A percentile compares a stretch with the other conserved stretches of the same genome.
Conservation (phyloP, 2,329 filamentous ascomycete genomes). For the Cercospora sesami region DNA sequence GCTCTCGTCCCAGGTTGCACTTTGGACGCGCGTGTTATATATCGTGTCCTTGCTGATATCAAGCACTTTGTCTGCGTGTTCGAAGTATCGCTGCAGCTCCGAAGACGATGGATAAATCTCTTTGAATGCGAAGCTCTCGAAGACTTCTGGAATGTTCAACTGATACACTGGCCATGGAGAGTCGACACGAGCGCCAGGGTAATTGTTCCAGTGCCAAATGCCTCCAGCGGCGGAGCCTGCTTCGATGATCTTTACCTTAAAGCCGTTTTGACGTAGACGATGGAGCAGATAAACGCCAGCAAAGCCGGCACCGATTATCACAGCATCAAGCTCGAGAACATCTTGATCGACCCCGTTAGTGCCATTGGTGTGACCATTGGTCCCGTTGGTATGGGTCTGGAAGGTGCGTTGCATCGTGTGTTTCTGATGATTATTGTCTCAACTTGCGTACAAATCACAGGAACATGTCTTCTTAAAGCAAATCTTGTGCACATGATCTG, state of each 20-base stretch:
- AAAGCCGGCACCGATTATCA: constrained; percentile 44
- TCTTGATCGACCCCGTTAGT: neutral
- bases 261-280: constrained; percentile 36
- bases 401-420: constrained; percentile 12
- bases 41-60: constrained; percentile 58
- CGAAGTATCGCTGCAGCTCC: constrained; percentile 59
- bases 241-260: constrained; percentile 40
- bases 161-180: constrained; percentile 50
- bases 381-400: neutral
- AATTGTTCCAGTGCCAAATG: constrained; percentile 42
- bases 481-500: neutral
- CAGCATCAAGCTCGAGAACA: constrained; percentile 22
- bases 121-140: constrained; percentile 56
- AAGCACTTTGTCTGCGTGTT: constrained; percentile 59
- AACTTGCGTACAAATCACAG: neutral
- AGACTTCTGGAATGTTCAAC: constrained; percentile 48
- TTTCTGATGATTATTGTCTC: neutral
- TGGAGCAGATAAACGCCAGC: constrained; percentile 44
- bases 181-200: constrained; percentile 50
- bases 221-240: constrained; percentile 39
- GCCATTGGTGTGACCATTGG: neutral
- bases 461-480: neutral
- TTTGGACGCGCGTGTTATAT: constrained; percentile 58
- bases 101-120: constrained; percentile 34
- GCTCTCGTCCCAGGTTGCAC: constrained; percentile 53